phyloP scores from a whole-genome alignment of 768 basidiomycete genomes.

The Cantharellus anzutake region DNA sequence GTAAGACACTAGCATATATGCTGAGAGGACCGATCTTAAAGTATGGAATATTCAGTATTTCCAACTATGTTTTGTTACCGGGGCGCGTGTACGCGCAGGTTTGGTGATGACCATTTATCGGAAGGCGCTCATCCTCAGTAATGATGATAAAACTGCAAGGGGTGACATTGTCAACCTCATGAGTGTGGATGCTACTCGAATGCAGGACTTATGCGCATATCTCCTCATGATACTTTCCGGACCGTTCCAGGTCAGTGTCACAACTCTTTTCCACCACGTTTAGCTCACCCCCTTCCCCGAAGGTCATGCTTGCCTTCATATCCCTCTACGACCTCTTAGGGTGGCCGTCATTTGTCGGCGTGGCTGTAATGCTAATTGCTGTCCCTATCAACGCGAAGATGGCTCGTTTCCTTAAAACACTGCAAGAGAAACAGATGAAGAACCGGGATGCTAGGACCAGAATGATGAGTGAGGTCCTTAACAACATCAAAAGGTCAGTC shows the following conservation, averaged over 20 bases:
- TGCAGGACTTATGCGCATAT: slow-evolving; percentile 68
- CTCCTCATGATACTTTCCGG: slow-evolving; percentile 74
- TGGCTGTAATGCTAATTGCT: slow-evolving; percentile 72
- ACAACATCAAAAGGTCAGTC: slow-evolving; percentile 56
- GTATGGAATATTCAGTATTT: slow-evolving; percentile 42
- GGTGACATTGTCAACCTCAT: slow-evolving; percentile 93
- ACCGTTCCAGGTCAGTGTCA: slow-evolving; percentile 45
- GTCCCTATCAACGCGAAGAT: slow-evolving; percentile 58
- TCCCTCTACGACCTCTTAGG: slow-evolving; percentile 81
- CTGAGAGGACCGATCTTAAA: not conserved
- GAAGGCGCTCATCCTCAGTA: slow-evolving; percentile 72
- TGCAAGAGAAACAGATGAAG: slow-evolving; percentile 88
- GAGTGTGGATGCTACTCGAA: slow-evolving; percentile 63
- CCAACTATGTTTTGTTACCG: slow-evolving; percentile 62
- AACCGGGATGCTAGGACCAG: slow-evolving; percentile 30
- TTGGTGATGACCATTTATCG: slow-evolving; percentile 71
- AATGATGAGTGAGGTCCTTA: slow-evolving; percentile 84
- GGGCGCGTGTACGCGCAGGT: slow-evolving; percentile 88
- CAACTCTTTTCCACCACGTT: not conserved
- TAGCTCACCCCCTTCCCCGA: not conserved
- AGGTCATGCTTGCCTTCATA: slow-evolving; percentile 78
- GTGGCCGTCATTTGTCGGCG: slow-evolving; percentile 80
- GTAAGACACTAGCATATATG: slow-evolving; percentile 18
- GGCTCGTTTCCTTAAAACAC: slow-evolving; percentile 45
- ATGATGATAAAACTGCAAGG: slow-evolving; percentile 39